Base-by-base conservation (phyloP, 805 yeast genomes). In the Wickerhamomyces bovis region DNA sequence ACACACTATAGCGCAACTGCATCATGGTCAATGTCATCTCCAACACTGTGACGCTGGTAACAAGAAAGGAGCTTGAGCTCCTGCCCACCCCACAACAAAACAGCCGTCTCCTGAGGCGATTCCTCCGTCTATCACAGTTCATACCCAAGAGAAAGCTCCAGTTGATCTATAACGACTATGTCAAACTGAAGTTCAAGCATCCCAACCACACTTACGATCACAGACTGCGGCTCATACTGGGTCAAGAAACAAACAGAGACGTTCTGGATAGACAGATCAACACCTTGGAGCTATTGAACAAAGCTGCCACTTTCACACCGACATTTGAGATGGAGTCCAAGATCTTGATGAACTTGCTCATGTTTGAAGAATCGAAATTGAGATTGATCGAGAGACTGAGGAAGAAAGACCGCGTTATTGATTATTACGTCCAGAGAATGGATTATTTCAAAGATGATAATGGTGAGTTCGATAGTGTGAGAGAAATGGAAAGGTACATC, bases 131-230 rank as follows among this genome's bases (percentile, higher is more conserved):
- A 13, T 22, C 44, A 20, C 43, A 38, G 22, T 31, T 38, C 33
- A 43, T 47, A 10, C 50, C 42, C 18, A 47, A 47, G 21, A 38
- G 42, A 20, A 47, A 47, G 26, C 33, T 44, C 13, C 41, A 38
- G 13, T 38, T 35, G 6, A 21, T 44, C 3, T 47, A 44, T 23
- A 44, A 41, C 25, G n/a, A 12, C 11, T 41, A 44, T 31, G 33
- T 47, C 12, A 47, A 44, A 38, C 12, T 33, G 11, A 33, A 33
- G 8, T 33, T 33, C 10, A 33, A 6, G 4, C 20, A 33, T 33
- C 18, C 18, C 8, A 16, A n/a, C 20, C 36, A 33, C 16, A 16
- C 36, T 4, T 33, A 33, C 8, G 20, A 33, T 18, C 11, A 33
- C 11, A n/a, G 36, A 18, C 36, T 33, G 6, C n/a, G 16, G 16